phyloP scores from a whole-genome alignment of 129 eudicot genomes.

The Helianthus annuus region DNA sequence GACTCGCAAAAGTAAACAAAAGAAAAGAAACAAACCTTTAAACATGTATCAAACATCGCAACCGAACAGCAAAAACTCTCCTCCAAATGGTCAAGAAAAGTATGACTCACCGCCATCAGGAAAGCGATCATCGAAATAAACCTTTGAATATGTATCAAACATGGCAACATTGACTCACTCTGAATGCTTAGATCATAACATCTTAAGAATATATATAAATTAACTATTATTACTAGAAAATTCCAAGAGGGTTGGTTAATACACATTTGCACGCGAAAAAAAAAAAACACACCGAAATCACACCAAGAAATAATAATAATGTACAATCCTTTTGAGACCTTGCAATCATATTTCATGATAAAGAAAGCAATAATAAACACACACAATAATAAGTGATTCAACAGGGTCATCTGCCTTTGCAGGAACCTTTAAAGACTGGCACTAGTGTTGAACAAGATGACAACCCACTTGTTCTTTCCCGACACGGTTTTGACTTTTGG shows the following conservation, averaged over 20 bases:
- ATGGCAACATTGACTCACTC: background rate
- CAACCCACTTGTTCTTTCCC: slow-evolving; percentile 12
- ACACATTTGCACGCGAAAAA: slow-evolving; percentile 35
- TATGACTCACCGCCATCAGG: background rate
- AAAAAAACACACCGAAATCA: slow-evolving; percentile 34
- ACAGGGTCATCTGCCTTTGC: slow-evolving; percentile 34
- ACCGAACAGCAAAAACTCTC: background rate
- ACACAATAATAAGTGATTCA: background rate
- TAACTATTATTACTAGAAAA: slow-evolving; percentile 27
- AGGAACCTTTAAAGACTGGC: slow-evolving; percentile 22
- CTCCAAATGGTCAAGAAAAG: background rate
- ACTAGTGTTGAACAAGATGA: slow-evolving; percentile 21
- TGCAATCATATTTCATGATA: slow-evolving; percentile 13
- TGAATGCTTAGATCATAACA: background rate
- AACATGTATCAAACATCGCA: background rate
- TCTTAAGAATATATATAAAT: background rate
- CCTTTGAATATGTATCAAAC: too few relatives aligned
- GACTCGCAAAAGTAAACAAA: background rate
- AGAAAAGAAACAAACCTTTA: background rate
- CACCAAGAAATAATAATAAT: slow-evolving; percentile 18
- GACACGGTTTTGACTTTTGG: slow-evolving; percentile 3
- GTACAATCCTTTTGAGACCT: slow-evolving; percentile 18
- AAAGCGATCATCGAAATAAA: background rate
- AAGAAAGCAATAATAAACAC: slow-evolving; percentile 4
- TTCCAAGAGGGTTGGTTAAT: slow-evolving; percentile 28